Conservation (phyloP, 306 rosid species). For the Quercus engelmannii region DNA sequence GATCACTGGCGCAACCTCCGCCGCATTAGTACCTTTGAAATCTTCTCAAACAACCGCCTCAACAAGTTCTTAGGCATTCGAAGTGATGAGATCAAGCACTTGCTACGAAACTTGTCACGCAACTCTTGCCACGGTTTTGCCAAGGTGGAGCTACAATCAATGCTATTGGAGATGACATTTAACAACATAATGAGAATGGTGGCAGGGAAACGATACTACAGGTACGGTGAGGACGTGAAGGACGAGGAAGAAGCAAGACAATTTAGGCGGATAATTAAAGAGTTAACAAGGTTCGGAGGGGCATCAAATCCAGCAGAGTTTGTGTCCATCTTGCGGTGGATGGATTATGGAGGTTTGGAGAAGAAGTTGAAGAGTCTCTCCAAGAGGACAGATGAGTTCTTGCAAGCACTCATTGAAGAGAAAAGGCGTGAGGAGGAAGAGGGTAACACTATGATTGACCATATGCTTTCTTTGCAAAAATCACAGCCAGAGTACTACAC, state of each 20-base stretch:
- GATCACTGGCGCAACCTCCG: conserved; percentile 83
- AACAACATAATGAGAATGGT: conserved; percentile 63
- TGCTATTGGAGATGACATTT: conserved; percentile 44
- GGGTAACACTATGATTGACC: neutral
- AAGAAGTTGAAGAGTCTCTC: conserved; percentile 21
- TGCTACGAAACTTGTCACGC: conserved; percentile 21
- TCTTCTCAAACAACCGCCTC: conserved; percentile 40
- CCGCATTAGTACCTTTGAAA: conserved; percentile 57
- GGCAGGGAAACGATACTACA: conserved; percentile 61
- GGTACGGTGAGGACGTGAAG: conserved; percentile 20
- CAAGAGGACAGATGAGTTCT: conserved; percentile 21
- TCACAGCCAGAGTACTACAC: conserved; percentile 19
- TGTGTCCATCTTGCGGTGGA: conserved; percentile 34
- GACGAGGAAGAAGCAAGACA: conserved; percentile 37
- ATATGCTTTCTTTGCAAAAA: conserved; percentile 16
- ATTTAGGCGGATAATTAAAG: conserved; percentile 32
- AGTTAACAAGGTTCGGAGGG: conserved; percentile 6
- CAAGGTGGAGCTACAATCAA: conserved; percentile 33
- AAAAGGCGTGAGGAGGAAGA: neutral
- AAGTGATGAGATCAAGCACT: conserved; percentile 34
- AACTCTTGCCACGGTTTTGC: conserved; percentile 4
- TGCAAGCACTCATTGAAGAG: conserved; percentile 19
- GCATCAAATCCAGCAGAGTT: conserved; percentile 34
- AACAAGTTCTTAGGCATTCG: conserved; percentile 29
- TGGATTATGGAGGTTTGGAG: conserved; percentile 17